These are phyloP conservation scores for Populus ilicifolia DNA, from an alignment of 345 rosid genomes.

Conservation along the genomic window DNA sequence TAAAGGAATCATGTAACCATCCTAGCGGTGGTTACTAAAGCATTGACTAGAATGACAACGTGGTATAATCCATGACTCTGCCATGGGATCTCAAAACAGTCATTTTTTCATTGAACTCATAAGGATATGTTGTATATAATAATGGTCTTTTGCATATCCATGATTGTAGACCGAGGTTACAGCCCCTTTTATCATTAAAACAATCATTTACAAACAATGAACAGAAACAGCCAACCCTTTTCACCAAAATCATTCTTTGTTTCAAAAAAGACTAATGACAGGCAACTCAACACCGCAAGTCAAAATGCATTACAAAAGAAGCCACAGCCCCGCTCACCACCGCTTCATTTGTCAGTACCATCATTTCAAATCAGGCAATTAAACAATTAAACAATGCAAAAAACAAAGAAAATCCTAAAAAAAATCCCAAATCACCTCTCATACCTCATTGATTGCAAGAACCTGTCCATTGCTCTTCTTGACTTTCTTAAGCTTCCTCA, in stretches of 20 bases:
- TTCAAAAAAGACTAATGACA: not conserved
- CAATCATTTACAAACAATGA: not conserved
- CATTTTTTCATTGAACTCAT: not conserved
- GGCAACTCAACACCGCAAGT: not conserved
- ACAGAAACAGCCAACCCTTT: not conserved
- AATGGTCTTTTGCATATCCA: too few relatives aligned
- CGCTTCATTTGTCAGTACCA: not conserved
- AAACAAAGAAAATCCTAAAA: not conserved
- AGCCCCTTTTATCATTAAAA: not conserved
- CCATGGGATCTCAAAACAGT: not conserved
- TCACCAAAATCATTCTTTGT: not conserved
- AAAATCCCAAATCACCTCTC: not conserved
- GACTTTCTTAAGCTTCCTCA: conserved; percentile 54
- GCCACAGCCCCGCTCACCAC: not conserved
- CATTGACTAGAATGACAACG: not conserved
- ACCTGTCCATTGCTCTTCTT: conserved; percentile 56
- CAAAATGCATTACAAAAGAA: not conserved
- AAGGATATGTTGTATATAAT: not conserved
- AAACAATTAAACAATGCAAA: not conserved
- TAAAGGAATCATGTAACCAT: too few relatives aligned
- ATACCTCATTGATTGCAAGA: conserved; percentile 55
- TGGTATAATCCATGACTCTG: not conserved
- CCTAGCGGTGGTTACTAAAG: too few relatives aligned
- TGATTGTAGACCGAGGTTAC: too few relatives aligned
- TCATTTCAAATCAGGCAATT: not conserved